phyloP scores from a whole-genome alignment of 164 flowering plant species.

The Malania oleifera region DNA sequence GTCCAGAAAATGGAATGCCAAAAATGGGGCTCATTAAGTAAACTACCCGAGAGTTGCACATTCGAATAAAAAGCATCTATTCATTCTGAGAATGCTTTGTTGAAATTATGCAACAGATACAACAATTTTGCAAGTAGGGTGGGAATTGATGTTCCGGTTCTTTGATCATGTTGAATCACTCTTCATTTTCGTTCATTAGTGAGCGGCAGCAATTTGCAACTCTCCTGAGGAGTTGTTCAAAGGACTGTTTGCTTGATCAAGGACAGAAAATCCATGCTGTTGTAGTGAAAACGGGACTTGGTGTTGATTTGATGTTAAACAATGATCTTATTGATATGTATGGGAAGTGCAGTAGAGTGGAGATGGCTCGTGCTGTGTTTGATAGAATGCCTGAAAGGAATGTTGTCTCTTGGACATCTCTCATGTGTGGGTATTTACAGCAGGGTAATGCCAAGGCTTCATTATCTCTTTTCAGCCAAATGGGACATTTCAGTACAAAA shows the following conservation, averaged over 20 bases:
- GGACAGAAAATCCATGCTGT: constrained; percentile 53
- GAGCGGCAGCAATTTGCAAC: constrained; percentile 47
- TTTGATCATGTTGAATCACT: background rate
- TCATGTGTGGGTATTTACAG: constrained; percentile 58
- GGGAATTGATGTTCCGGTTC: no score
- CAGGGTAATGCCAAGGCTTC: constrained; percentile 38
- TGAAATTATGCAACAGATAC: no score
- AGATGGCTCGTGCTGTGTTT: constrained; percentile 43
- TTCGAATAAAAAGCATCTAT: no score
- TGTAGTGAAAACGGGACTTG: constrained; percentile 37
- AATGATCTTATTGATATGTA: constrained; percentile 69
- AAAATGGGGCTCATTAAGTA: no score
- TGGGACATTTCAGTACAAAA: constrained; percentile 38
- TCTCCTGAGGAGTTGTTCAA: constrained; percentile 50
- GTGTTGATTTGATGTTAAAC: constrained; percentile 44
- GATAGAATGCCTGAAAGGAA: constrained; percentile 68
- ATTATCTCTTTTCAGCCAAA: constrained; percentile 34
- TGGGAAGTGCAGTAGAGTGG: constrained; percentile 48
- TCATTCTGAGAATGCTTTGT: no score
- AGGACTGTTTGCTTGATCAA: constrained; percentile 26
- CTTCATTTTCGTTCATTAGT: constrained; percentile 23
- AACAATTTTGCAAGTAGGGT: no score
- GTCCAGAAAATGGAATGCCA: no score
- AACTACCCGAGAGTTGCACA: no score
- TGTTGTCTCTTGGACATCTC: constrained; percentile 81